Conservation (phyloP, 164 flowering plant genomes). For the Euptelea pleiosperma region DNA sequence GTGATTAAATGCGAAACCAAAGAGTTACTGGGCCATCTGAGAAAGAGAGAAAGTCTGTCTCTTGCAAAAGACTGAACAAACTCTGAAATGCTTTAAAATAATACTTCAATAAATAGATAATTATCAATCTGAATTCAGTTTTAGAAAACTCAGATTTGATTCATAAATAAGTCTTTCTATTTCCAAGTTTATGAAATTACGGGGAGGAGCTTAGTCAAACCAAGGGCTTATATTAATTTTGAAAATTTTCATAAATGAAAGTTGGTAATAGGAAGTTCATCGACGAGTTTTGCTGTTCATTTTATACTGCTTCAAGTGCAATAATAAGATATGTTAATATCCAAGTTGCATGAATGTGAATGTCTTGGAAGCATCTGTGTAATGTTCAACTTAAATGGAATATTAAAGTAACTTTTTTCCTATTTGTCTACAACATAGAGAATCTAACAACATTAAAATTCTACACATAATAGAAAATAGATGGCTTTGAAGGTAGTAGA, state of each 20-base stretch:
- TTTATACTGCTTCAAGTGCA: no score
- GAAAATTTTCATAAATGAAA: neutral
- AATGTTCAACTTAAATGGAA: no score
- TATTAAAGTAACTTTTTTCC: no score
- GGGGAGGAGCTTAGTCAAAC: neutral
- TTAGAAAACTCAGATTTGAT: neutral
- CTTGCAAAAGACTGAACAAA: neutral
- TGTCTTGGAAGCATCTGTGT: no score
- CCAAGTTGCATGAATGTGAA: no score
- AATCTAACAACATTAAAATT: no score
- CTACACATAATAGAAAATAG: no score
- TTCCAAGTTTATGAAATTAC: neutral
- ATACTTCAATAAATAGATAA: neutral
- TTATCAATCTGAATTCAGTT: neutral
- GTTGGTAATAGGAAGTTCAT: no score
- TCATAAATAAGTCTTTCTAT: neutral
- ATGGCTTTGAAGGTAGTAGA: no score
- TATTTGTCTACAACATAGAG: no score
- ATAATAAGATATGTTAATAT: no score
- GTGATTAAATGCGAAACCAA: neutral
- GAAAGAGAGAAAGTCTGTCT: neutral
- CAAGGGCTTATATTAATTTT: neutral
- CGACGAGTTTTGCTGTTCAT: no score
- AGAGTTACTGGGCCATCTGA: neutral
- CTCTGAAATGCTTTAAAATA: neutral